Evolutionary conservation across 306 rosid species (phyloP), one percentile per base, ranked within the genome.

Genomic region (Rubus idaeus): DNA sequence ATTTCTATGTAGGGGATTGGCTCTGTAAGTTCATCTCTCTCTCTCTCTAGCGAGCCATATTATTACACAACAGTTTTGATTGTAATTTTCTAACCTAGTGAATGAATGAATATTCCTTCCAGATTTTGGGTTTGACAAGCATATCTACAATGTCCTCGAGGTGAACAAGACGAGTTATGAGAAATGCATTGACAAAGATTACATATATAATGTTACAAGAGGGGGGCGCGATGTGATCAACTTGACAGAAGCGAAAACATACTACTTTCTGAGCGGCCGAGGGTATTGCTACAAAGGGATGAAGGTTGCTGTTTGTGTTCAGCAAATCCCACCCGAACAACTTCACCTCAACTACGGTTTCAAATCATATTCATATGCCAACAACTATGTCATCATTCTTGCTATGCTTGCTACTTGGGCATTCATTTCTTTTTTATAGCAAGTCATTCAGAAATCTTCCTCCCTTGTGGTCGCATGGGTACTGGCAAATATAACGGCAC

Each of bases 1-100:
- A 75, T 23, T 88, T 90, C 79, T 86, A 81, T 56, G 76, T 68
- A 69, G 91, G 86, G 64, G 93, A 90, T 73, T 90, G 91, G 93
- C 75, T 90, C 11, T 88, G 93, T 90, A 85, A 71, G 89, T 49
- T 45, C 4, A 56, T 40, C 8, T 51, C 2, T 16, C 44, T 5
- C 18, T 4, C 69, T 30, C 35, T 30, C 35, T 30, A 1, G 35
- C 35, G 35, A 30, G 2, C 35, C 35, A 30, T 30, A 1, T 30
- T 30, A 30, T 2, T 30, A 47, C 26, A 23, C 26, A 23, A 3
- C 23, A 23, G 44, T 56, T 56, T 56, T 56, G 30, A 30, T 56
- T 60, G 17, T 12, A 11, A 11, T 68, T 68, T 21, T 21, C 73
- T 13, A 70, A 30, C 39, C 26, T 50, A n/a, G 2, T 14, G 8